Evolutionary conservation across 192 early-diverging fungal species (phyloP).

Genomic region (Backusella liffmaniae): DNA sequence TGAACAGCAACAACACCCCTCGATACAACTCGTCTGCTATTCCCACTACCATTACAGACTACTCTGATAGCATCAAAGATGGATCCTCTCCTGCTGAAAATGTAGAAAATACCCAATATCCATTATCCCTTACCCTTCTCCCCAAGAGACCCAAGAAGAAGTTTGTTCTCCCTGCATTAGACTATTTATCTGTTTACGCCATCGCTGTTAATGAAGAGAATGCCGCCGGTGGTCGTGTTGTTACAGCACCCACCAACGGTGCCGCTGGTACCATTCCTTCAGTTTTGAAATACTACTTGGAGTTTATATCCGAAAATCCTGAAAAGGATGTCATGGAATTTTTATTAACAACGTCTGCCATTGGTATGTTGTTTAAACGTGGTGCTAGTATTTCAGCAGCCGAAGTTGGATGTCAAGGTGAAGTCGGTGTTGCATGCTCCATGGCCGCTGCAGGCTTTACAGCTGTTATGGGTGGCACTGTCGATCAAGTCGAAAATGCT

Average conservation of each 20-base stretch:
- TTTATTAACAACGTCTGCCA: conserved; percentile 86
- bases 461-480: conserved; percentile 93
- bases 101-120: conserved; percentile 18
- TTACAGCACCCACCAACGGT: conserved; percentile 95
- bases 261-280: conserved; percentile 93
- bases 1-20: conserved; percentile 27
- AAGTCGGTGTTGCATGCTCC: conserved; percentile 96
- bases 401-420: conserved; percentile 97
- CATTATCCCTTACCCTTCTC: conserved; percentile 27
- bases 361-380: conserved; percentile 98
- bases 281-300: conserved; percentile 93
- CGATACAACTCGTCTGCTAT: conserved; percentile 23
- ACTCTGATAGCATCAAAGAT: neutral
- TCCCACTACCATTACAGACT: conserved; percentile 2
- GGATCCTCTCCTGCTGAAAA: neutral
- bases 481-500: conserved; percentile 90
- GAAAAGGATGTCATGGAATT: conserved; percentile 90
- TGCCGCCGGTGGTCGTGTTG: conserved; percentile 81
- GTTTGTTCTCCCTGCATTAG: conserved; percentile 76
- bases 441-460: conserved; percentile 96
- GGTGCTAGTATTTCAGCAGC: conserved; percentile 91
- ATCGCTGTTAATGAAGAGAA: conserved; percentile 97
- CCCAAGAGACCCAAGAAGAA: conserved; percentile 49
- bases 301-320: conserved; percentile 84
- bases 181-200: conserved; percentile 91